A percentile compares a stretch with the other conserved stretches of the same genome.
These are phyloP conservation scores for Fusarium sp. DNA, from an alignment of 2,329 filamentous ascomycete species.

Conservation along the genomic window DNA sequence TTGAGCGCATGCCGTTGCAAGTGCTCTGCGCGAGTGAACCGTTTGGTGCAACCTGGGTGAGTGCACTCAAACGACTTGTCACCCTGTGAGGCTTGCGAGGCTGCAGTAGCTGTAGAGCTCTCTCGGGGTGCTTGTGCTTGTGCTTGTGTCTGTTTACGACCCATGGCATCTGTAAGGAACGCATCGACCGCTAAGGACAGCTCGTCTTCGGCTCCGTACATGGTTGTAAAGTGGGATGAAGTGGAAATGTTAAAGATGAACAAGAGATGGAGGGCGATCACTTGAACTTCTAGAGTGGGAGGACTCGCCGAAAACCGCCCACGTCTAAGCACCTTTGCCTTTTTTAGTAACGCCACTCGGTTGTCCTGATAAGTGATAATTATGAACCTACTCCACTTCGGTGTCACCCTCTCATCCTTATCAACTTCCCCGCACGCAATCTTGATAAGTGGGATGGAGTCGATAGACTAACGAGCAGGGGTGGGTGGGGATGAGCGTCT, in stretches of 20 bases:
- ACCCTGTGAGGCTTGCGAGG: constrained; percentile 10
- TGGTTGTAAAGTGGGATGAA: constrained; percentile 24
- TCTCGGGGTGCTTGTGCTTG: too few species aligned
- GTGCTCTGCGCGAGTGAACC: constrained; percentile 70
- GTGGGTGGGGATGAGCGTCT: too few species aligned
- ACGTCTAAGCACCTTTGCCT: too few species aligned
- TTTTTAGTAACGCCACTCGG: too few species aligned
- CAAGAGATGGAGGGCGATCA: constrained; percentile 5
- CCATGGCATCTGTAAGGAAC: constrained; percentile 20
- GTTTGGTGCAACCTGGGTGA: constrained; percentile 63
- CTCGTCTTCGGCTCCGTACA: constrained; percentile 17
- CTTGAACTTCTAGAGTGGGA: constrained; percentile 14
- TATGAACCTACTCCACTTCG: too few species aligned
- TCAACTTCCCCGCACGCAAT: too few species aligned
- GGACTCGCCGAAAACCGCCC: constrained; percentile 6
- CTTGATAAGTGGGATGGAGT: too few species aligned
- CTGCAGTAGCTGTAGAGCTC: neutral
- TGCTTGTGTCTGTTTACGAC: constrained; percentile 12
- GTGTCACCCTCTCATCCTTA: too few species aligned
- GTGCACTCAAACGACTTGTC: constrained; percentile 54
- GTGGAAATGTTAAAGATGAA: constrained; percentile 19
- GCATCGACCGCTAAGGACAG: constrained; percentile 20
- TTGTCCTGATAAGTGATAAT: too few species aligned
- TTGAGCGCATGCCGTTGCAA: constrained; percentile 70
- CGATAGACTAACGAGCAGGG: too few species aligned